A percentile compares a stretch with the other conserved stretches of the same genome.
phyloP scores from a whole-genome alignment of 805 yeast genomes.

The Saccharomycopsis sp. region DNA sequence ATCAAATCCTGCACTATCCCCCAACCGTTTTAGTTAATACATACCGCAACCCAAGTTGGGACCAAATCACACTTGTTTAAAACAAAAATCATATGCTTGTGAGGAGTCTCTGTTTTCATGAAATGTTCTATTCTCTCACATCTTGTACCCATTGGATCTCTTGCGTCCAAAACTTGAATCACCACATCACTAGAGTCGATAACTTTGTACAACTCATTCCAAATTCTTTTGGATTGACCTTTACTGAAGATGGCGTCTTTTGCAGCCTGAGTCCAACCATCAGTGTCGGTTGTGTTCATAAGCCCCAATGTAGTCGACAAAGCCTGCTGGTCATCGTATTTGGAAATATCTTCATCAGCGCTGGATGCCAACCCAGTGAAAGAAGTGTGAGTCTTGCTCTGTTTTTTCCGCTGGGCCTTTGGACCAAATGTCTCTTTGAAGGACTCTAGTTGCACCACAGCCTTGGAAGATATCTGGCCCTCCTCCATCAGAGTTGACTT shows the following conservation, averaged over 20 bases:
- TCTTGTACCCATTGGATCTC: slow-evolving; percentile 95
- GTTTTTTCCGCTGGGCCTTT: slow-evolving; percentile 86
- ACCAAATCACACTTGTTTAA: slow-evolving; percentile 96
- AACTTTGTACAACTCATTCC: slow-evolving; percentile 96
- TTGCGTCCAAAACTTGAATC: slow-evolving; percentile 91
- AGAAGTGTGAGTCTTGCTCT: slow-evolving; percentile 66
- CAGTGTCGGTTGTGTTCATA: slow-evolving; percentile 64
- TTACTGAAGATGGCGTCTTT: slow-evolving; percentile 92
- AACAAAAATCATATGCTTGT: slow-evolving; percentile 89
- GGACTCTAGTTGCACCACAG: slow-evolving; percentile 76
- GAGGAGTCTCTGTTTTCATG: slow-evolving; percentile 89
- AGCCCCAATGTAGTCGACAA: slow-evolving; percentile 67
- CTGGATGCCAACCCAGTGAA: slow-evolving; percentile 66
- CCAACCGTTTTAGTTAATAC: slow-evolving; percentile 33
- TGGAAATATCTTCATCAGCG: slow-evolving; percentile 47
- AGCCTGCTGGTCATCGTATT: slow-evolving; percentile 68
- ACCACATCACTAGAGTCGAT: slow-evolving; percentile 97
- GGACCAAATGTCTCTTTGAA: slow-evolving; percentile 85
- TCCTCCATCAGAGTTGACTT: slow-evolving; percentile 35
- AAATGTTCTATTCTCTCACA: slow-evolving; percentile 90
- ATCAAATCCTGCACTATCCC: slow-evolving; percentile 1
- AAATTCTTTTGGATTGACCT: slow-evolving; percentile 96
- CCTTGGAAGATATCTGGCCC: slow-evolving; percentile 56
- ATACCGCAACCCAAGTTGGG: slow-evolving; percentile 99
- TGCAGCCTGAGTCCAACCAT: slow-evolving; percentile 83